These are phyloP conservation scores for Brettanomyces anomalus DNA, from an alignment of 805 yeast genomes.

Conservation along the genomic window DNA sequence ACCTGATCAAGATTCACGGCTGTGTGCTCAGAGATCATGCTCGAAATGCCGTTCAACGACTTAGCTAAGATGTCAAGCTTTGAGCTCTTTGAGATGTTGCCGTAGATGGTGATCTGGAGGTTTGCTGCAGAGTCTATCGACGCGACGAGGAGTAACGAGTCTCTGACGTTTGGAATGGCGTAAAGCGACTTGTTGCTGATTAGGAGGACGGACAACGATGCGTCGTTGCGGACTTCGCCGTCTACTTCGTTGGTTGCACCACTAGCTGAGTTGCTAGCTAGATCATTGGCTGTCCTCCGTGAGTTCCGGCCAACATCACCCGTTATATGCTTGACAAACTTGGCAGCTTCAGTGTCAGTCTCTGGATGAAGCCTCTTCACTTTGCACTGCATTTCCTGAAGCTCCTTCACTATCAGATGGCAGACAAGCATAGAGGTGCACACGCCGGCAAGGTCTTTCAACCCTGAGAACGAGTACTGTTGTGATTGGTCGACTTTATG, in stretches of 20 bases:
- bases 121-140: slow-evolving; percentile 8
- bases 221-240: slow-evolving; percentile 1
- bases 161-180: slow-evolving; percentile 28
- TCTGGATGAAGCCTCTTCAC: slow-evolving; percentile 23
- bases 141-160: slow-evolving; percentile 25
- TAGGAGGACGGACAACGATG: slow-evolving; percentile 16
- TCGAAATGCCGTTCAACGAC: background rate
- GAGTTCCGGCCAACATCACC: slow-evolving; percentile 4
- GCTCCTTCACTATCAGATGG: slow-evolving; percentile 44
- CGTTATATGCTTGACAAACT: slow-evolving; percentile 8
- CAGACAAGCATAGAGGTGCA: slow-evolving; percentile 41
- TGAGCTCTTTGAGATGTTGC: background rate
- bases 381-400: slow-evolving; percentile 30
- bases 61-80: background rate
- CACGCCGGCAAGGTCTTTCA: slow-evolving; percentile 30
- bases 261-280: background rate
- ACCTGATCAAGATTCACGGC: slow-evolving; percentile 16
- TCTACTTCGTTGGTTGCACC: slow-evolving; percentile 10
- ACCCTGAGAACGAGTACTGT: slow-evolving; percentile 23
- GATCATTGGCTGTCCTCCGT: slow-evolving; percentile 3
- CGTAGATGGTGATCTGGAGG: too few relatives aligned
- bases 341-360: slow-evolving; percentile 11
- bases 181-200: slow-evolving; percentile 29
- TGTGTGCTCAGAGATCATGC: slow-evolving; percentile 4
- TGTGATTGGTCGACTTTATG: slow-evolving; percentile 7